Conservation (phyloP, 1,284 basidiomycete species). For the Ganoderma resinaceum region DNA sequence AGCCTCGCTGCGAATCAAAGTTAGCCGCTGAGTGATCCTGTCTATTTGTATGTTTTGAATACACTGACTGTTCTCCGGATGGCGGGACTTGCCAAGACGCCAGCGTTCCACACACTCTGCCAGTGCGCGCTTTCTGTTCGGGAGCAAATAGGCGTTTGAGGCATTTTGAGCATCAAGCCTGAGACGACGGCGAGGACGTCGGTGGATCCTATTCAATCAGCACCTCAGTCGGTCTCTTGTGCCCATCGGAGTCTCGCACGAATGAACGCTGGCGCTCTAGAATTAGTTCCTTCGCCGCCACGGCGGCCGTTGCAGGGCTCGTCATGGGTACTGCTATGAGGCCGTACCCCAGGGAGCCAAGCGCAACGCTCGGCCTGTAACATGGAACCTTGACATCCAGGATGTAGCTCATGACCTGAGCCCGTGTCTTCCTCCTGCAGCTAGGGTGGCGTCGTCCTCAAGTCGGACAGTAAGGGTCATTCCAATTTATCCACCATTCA, state of each 20-base stretch:
- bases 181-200: background rate
- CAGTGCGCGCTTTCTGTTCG: background rate
- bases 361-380: background rate
- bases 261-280: background rate
- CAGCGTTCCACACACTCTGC: background rate
- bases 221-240: background rate
- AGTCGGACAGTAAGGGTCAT: background rate
- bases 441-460: background rate
- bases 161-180: background rate
- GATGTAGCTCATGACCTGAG: background rate
- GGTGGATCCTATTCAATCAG: background rate
- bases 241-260: background rate
- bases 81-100: background rate
- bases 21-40: constrained; percentile 15
- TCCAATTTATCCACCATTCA: background rate
- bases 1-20: constrained; percentile 6
- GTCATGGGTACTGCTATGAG: background rate
- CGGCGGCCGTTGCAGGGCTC: background rate
- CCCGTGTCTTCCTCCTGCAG: background rate
- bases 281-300: constrained; percentile 1
- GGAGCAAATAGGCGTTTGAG: background rate
- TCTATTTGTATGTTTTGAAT: constrained; percentile 14
- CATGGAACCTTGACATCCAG: background rate
- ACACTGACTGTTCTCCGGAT: background rate
- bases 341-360: background rate